A percentile compares a stretch with the other conserved stretches of the same genome.
Conservation (phyloP, 768 basidiomycete species). For the Sarcodon aspratus region DNA sequence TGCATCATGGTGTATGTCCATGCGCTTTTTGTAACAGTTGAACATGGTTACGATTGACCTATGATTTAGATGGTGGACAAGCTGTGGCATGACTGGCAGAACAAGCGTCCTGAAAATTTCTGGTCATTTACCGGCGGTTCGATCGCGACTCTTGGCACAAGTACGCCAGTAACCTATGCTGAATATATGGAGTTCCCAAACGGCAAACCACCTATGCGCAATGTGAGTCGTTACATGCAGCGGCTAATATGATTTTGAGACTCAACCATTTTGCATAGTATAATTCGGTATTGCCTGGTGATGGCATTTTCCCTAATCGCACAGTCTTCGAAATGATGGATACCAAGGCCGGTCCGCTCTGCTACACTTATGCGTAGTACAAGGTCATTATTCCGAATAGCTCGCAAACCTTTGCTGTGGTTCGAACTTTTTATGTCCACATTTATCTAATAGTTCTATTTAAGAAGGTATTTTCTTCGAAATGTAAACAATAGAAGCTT, state of each 20-base stretch:
- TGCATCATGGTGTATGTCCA: not conserved
- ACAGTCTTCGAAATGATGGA: slow-evolving; percentile 17
- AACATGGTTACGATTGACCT: slow-evolving; percentile 5
- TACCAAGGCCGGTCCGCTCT: slow-evolving; percentile 20
- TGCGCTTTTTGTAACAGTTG: not conserved
- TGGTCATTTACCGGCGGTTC: slow-evolving; percentile 21
- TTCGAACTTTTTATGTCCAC: too few species aligned
- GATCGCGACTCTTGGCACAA: slow-evolving; percentile 7
- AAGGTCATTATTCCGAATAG: too few species aligned
- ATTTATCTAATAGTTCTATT: too few species aligned
- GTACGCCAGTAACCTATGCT: slow-evolving; percentile 11
- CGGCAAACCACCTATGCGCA: slow-evolving; percentile 14
- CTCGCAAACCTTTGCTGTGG: too few species aligned
- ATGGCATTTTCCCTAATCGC: slow-evolving; percentile 15
- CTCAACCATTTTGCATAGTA: slow-evolving; percentile 8
- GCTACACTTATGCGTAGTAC: slow-evolving; percentile 22
- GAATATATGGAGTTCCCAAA: slow-evolving; percentile 10
- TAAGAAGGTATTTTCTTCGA: too few species aligned
- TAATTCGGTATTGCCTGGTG: slow-evolving; percentile 14
- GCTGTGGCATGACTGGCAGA: slow-evolving; percentile 26
- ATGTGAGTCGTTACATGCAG: slow-evolving; percentile 5
- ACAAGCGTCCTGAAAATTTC: slow-evolving; percentile 11
- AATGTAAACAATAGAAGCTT: too few species aligned
- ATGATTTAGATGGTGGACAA: slow-evolving; percentile 22
- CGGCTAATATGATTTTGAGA: not conserved